These are phyloP conservation scores for Phanerodontia chrysosporium DNA, from an alignment of 768 basidiomycete genomes.

Conservation along the genomic window DNA sequence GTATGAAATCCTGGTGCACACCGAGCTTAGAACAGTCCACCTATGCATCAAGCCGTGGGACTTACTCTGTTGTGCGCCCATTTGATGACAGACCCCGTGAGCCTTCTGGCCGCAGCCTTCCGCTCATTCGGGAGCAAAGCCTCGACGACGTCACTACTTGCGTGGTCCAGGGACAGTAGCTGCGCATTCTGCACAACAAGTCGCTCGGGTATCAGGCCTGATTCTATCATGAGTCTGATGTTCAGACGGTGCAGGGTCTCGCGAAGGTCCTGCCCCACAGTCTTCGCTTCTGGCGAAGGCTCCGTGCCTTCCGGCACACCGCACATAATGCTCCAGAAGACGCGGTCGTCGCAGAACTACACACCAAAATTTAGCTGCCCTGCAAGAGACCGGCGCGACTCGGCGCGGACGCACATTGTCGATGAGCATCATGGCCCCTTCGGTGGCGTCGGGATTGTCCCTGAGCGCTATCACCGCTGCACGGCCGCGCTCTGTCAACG, in stretches of 20 bases:
- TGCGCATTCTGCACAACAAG: background rate
- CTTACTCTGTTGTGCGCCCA: background rate
- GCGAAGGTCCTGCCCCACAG: background rate
- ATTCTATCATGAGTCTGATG: background rate
- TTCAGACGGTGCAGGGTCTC: background rate
- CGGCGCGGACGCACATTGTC: background rate
- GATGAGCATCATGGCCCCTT: background rate
- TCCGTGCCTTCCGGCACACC: background rate
- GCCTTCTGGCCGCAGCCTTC: background rate
- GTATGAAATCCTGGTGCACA: background rate
- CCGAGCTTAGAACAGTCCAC: background rate
- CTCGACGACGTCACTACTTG: background rate
- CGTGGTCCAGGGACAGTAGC: background rate
- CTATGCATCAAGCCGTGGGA: background rate
- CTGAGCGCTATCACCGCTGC: background rate
- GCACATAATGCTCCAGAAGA: slow-evolving; percentile 2
- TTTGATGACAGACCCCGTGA: background rate
- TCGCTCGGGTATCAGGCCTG: background rate
- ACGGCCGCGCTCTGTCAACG: background rate
- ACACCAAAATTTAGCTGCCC: background rate
- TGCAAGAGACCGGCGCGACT: too few species aligned
- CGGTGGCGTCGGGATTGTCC: background rate
- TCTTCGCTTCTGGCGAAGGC: background rate
- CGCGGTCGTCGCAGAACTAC: slow-evolving; percentile 1
- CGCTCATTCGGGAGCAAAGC: background rate